A percentile compares a stretch with the other conserved stretches of the same genome.
phyloP scores from a whole-genome alignment of 495 filamentous ascomycete genomes.

The Hyaloscypha finlandica region DNA sequence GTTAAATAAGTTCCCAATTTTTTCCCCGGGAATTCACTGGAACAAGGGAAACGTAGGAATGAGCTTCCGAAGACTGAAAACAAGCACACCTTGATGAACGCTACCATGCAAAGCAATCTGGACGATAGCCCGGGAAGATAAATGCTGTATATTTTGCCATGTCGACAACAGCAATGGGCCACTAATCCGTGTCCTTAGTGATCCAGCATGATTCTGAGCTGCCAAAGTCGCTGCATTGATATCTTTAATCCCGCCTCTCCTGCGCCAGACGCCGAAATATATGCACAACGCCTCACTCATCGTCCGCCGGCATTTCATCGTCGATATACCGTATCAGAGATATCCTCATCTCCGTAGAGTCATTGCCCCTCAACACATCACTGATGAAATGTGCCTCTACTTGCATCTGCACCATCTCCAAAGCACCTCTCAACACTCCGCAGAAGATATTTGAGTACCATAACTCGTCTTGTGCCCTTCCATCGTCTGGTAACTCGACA shows the following conservation, averaged over 20 bases:
- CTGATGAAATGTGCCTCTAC: constrained; percentile 97
- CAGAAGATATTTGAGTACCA: constrained; percentile 99
- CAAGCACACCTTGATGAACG: background rate
- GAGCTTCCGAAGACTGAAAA: background rate
- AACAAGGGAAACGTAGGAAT: background rate
- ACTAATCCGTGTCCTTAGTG: background rate
- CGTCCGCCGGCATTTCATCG: constrained; percentile 95
- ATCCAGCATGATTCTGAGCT: constrained; percentile 2
- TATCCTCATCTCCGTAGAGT: constrained; percentile 96
- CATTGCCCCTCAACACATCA: constrained; percentile 89
- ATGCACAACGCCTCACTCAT: constrained; percentile 53
- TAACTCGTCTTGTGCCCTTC: constrained; percentile 90
- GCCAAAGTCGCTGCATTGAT: background rate
- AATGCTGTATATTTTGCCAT: background rate
- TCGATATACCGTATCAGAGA: constrained; percentile 93
- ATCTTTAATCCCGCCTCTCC: constrained; percentile 3
- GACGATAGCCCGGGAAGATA: too few relatives aligned
- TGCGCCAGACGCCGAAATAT: constrained; percentile 23
- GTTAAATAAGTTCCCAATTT: background rate
- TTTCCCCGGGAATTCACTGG: background rate
- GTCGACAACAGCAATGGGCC: background rate
- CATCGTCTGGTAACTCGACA: constrained; percentile 96
- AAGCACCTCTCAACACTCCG: constrained; percentile 82
- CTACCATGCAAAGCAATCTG: background rate
- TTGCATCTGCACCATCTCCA: constrained; percentile 99